Evolutionary conservation across 139 green algal genomes (phyloP).

Genomic region (Chlorella sorokiniana): DNA sequence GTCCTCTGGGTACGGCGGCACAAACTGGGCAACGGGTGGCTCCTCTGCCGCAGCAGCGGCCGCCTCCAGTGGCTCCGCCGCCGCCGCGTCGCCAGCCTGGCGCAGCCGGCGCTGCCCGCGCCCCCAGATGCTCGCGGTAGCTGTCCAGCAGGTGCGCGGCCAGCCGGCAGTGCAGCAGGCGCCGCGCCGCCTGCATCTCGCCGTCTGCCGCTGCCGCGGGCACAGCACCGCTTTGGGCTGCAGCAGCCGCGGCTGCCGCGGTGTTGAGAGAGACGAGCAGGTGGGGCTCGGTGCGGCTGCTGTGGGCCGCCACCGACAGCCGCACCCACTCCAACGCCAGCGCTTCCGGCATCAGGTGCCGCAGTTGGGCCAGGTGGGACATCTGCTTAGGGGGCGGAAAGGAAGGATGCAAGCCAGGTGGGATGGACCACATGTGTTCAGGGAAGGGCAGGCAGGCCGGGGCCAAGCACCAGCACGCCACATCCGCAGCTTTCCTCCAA

Average conservation of each 20-base stretch:
- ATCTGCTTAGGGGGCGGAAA: constrained; percentile 27
- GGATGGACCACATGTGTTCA: background rate
- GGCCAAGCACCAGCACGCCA: background rate
- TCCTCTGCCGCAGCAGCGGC: background rate
- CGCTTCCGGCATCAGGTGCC: constrained; percentile 37
- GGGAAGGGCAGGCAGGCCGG: background rate
- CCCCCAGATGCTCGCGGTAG: constrained; percentile 15
- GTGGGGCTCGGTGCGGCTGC: constrained; percentile 30
- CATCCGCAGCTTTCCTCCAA: background rate
- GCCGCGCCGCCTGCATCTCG: constrained; percentile 18
- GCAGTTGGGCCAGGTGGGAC: constrained; percentile 34
- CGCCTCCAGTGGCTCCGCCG: background rate
- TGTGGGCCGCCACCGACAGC: constrained; percentile 31
- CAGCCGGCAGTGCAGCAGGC: constrained; percentile 37
- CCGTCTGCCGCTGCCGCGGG: too few species aligned
- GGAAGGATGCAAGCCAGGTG: background rate
- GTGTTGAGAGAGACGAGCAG: constrained; percentile 17
- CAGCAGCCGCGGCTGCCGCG: background rate
- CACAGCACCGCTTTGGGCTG: background rate
- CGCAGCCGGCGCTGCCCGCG: background rate
- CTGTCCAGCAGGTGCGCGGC: constrained; percentile 29
- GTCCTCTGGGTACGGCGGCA: constrained; percentile 23
- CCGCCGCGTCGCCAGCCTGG: background rate
- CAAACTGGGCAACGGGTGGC: constrained; percentile 4
- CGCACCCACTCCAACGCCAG: constrained; percentile 38